Conservation (phyloP, 768 basidiomycete genomes). For the Paxillus ammoniavirescens region DNA sequence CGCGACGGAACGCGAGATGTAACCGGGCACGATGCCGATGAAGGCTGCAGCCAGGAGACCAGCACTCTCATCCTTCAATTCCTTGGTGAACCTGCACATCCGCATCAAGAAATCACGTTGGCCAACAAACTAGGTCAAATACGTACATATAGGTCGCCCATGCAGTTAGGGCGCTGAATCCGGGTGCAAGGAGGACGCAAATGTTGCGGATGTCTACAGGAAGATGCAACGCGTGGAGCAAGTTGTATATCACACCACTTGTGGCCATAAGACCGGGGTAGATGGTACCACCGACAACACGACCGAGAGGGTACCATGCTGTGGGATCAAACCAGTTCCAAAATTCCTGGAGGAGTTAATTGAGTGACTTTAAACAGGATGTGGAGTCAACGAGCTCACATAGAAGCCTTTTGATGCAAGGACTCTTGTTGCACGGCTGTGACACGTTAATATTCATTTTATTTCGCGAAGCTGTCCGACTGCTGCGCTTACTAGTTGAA, state of each 20-base stretch:
- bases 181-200: constrained; percentile 95
- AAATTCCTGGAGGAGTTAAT: constrained; percentile 69
- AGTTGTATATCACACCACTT: constrained; percentile 93
- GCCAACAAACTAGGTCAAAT: not conserved
- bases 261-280: constrained; percentile 99
- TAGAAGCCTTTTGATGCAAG: constrained; percentile 94
- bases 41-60: constrained; percentile 97
- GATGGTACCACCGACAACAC: constrained; percentile 97
- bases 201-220: constrained; percentile 98
- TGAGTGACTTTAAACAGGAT: constrained; percentile 4
- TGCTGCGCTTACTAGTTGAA: constrained; percentile 86
- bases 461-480: not conserved
- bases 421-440: constrained; percentile 88
- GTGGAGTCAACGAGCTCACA: constrained; percentile 46
- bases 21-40: constrained; percentile 97
- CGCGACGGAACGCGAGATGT: constrained; percentile 98
- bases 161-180: constrained; percentile 94
- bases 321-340: constrained; percentile 99
- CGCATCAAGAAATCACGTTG: not conserved
- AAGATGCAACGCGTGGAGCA: constrained; percentile 83
- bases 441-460: constrained; percentile 2
- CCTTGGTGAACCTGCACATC: constrained; percentile 82
- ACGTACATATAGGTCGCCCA: constrained; percentile 94
- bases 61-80: constrained; percentile 93
- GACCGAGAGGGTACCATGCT: constrained; percentile 98